These are phyloP conservation scores for Tylopilus sp. DNA, from an alignment of 768 basidiomycete species.

Conservation along the genomic window DNA sequence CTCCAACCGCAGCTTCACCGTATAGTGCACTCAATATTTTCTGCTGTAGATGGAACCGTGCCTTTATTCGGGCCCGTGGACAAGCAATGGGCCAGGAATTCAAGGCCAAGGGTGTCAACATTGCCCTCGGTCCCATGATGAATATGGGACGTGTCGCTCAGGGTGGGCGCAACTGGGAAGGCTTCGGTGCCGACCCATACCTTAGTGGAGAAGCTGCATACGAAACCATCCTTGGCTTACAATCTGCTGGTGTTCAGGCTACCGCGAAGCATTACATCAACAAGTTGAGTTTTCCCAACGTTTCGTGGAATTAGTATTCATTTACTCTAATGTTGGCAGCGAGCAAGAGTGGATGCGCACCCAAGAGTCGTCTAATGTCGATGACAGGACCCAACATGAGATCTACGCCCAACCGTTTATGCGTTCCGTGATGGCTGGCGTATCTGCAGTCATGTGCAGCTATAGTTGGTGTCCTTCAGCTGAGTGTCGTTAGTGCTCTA, in stretches of 20 bases:
- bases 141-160: conserved; percentile 77
- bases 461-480: conserved; percentile 36
- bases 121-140: conserved; percentile 82
- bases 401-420: conserved; percentile 56
- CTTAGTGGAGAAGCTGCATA: conserved; percentile 71
- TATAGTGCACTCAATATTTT: neutral
- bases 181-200: conserved; percentile 91
- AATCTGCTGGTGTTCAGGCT: conserved; percentile 78
- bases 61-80: conserved; percentile 73
- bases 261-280: conserved; percentile 83
- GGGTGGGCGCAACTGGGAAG: conserved; percentile 92
- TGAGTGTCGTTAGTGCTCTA: neutral
- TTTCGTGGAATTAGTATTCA: neutral
- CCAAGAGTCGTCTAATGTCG: conserved; percentile 35
- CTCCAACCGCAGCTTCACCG: neutral
- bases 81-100: conserved; percentile 80
- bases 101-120: conserved; percentile 77
- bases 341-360: conserved; percentile 37
- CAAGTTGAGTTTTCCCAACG: conserved; percentile 44
- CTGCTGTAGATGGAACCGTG: conserved; percentile 61
- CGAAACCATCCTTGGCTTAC: conserved; percentile 82
- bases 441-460: conserved; percentile 65
- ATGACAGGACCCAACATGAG: conserved; percentile 49
- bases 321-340: conserved; percentile 13
- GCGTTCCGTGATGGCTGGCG: conserved; percentile 60